Evolutionary conservation across 768 basidiomycete genomes (phyloP), one percentile per base, ranked within the genome.

Genomic region (Sarcodon sp.): DNA sequence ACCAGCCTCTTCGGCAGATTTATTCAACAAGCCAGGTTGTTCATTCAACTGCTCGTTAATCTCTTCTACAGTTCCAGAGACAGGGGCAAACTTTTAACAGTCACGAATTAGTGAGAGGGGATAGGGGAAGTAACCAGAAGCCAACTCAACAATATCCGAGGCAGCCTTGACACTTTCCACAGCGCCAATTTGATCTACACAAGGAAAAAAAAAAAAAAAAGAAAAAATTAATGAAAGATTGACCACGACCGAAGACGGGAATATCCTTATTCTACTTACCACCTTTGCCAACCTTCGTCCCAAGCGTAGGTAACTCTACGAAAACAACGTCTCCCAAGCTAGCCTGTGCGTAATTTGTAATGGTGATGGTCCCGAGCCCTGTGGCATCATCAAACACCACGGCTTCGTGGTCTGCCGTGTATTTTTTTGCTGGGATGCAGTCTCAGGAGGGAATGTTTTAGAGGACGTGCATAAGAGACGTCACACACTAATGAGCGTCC

Each of bases 121-220:
- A 16, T 1, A 21, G 12, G 53, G 49, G 4, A 36, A 39, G 13
- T 43, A n/a, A 10, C 13, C 4, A 27, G 21, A 37, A 4, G 45
- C 44, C 34, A 21, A 67, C 73, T 63, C 51, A 65, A 87, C 88
- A 59, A 97, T 92, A 61, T 97, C 92, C 1, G 92, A 93, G 35
- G 91, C 90, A 31, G 92, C 92, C 63, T 97, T 97, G 49, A 96
- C 92, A 52, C 91, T 94, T 65, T 96, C 92, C 8, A 97, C 90
- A 6, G 87, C 87, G 45, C 92, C 92, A 61, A 94, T 85, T 53
- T 80, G 66, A 43, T 86, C 92, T 92, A 51, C 31, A 15, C 15
- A 9, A 18, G 33, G 16, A 12, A 35, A 12, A 46, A 43, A 43
- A 44, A 35, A 33, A 51, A 43, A 18, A 33, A 44, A 16, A 10